Percentiles rank a stretch among this genome's conserved stretches.
phyloP scores from a whole-genome alignment of 371 early-diverging fungal species.

The Coemansia sp. region DNA sequence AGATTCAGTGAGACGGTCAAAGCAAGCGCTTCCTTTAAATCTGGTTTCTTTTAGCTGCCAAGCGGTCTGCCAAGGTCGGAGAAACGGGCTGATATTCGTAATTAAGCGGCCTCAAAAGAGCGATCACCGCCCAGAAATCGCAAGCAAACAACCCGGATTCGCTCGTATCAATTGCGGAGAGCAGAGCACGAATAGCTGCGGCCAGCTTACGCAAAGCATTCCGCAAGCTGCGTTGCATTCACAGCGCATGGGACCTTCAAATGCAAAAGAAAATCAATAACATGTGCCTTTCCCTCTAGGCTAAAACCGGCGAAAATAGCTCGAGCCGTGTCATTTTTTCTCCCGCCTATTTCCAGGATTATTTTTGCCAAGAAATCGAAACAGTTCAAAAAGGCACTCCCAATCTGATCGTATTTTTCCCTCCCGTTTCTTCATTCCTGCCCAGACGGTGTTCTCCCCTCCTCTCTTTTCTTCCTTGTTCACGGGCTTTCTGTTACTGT shows the following conservation, averaged over 20 bases:
- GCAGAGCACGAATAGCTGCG: constrained; percentile 5
- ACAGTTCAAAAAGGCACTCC: no score
- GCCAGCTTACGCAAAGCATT: constrained; percentile 29
- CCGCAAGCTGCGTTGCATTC: neutral
- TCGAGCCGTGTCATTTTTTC: neutral
- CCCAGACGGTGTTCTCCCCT: no score
- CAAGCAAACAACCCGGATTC: no score
- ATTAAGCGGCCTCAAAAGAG: no score
- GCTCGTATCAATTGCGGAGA: no score
- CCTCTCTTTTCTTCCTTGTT: neutral
- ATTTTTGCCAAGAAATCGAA: constrained; percentile 20
- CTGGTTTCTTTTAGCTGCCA: no score
- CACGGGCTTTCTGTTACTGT: neutral
- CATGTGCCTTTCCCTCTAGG: neutral
- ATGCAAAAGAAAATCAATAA: neutral
- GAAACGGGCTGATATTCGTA: no score
- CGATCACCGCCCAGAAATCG: no score
- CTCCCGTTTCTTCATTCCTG: neutral
- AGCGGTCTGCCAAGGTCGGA: no score
- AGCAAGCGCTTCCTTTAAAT: no score
- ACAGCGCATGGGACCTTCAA: constrained; percentile 1
- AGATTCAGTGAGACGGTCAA: no score
- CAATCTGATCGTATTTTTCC: constrained; percentile 13
- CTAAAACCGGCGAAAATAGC: constrained; percentile 2
- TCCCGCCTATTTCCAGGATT: neutral